A percentile compares a stretch with the other conserved stretches of the same genome.
Conservation (phyloP, 371 early-diverging fungal genomes). For the Mortierella sp. region DNA sequence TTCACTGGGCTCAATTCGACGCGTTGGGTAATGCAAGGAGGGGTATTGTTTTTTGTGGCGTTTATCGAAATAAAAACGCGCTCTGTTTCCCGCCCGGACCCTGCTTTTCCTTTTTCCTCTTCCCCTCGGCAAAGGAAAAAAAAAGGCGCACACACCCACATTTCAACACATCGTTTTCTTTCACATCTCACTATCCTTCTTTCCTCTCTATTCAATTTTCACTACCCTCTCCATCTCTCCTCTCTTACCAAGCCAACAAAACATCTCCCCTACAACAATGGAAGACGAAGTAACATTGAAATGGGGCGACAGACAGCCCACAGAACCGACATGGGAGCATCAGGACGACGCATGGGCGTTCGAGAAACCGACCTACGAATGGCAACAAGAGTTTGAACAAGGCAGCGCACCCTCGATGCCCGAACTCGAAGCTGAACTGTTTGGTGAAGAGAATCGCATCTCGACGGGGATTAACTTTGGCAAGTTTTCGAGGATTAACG, state of each 20-base stretch:
- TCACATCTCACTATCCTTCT: background rate
- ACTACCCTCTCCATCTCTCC: background rate
- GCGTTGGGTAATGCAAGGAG: too few relatives aligned
- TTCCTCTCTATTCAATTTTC: background rate
- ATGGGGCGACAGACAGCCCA: slow-evolving; percentile 14
- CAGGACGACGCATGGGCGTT: slow-evolving; percentile 32
- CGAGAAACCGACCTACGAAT: slow-evolving; percentile 38
- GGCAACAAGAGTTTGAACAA: slow-evolving; percentile 25
- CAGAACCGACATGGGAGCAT: slow-evolving; percentile 3
- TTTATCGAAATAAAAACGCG: background rate
- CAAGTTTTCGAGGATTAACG: slow-evolving; percentile 21
- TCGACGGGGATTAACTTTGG: slow-evolving; percentile 22
- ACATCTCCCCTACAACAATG: background rate
- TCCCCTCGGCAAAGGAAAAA: background rate
- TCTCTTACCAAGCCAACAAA: background rate
- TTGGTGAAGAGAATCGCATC: slow-evolving; percentile 22
- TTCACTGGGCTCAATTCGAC: background rate
- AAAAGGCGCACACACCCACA: background rate
- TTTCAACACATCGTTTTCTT: background rate
- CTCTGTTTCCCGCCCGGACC: background rate
- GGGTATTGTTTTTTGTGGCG: background rate
- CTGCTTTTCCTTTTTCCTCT: background rate
- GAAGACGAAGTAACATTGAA: slow-evolving; percentile 2
- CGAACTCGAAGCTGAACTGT: slow-evolving; percentile 31
- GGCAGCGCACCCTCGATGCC: slow-evolving; percentile 28